Evolutionary conservation across 1,284 basidiomycete genomes (phyloP), one percentile per base, ranked within the genome.

Genomic region (Porodaedalea pini): DNA sequence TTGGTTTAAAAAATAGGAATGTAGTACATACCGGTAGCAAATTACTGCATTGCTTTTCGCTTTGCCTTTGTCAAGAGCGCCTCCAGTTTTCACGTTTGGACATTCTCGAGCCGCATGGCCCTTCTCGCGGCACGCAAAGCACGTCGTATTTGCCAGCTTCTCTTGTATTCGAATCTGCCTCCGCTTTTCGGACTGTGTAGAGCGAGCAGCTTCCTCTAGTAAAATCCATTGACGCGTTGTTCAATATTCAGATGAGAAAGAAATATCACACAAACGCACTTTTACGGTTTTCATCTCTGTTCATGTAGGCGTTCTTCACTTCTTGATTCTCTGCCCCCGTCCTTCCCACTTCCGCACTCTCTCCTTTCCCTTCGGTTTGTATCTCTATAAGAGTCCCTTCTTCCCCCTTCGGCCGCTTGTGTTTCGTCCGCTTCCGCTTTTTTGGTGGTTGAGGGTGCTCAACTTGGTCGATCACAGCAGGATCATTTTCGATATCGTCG

Each of bases 71-170:
- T 67, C 66, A n/a, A 64, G 40, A 7, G 31, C 40, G 63, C 69
- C 63, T 65, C 45, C 58, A 64, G 23, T 54, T 59, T 70, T 55
- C 5, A 73, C 73, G n/a, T 78, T 82, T 0, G 88, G 90, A 68
- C 94, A 98, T 59, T 94, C 83, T 67, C 79, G 85, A 2, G 94
- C 94, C 0, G 88, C 77, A 67, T 97, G 94, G 0, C 94, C 94
- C 61, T 80, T 83, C 65, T 86, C 79, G 54, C 94, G 82, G 73
- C 94, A 98, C 1, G 90, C 91, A 69, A 93, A 96, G 69, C 94
- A 97, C 6, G 82, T 86, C 2, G 85, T 92, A 2, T 75, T 72
- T 19, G 76, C 71, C 7, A 78, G 68, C 45, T 85, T 81, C 54
- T 88, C 82, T 4, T 82, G 70, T 51, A 83, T 82, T 29, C 94